Evolutionary conservation across 1,284 basidiomycete species (phyloP).

Genomic region (Wolfiporia cocos): DNA sequence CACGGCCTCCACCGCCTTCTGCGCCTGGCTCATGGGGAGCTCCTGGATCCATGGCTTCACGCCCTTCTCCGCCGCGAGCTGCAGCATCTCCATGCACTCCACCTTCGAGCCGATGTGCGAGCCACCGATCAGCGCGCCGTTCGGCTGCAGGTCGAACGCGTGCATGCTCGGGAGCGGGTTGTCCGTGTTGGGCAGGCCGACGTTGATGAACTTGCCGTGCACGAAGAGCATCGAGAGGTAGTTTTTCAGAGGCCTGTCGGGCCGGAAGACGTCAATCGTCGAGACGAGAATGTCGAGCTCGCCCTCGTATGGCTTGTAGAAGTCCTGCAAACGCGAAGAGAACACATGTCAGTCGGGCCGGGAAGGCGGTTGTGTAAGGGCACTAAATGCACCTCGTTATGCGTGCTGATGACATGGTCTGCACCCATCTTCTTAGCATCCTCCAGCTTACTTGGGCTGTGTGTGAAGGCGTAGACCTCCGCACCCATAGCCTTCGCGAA

Average conservation of each 20-base stretch:
- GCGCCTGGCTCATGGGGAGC: slow-evolving; percentile 51
- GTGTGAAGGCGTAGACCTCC: slow-evolving; percentile 59
- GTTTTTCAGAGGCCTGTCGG: slow-evolving; percentile 22
- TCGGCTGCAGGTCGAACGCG: slow-evolving; percentile 30
- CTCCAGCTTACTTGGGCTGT: slow-evolving; percentile 49
- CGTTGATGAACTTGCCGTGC: slow-evolving; percentile 45
- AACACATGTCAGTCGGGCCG: too few relatives aligned
- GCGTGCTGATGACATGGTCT: slow-evolving; percentile 40
- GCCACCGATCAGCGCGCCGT: slow-evolving; percentile 32
- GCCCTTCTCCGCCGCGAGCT: slow-evolving; percentile 48
- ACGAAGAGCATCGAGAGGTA: slow-evolving; percentile 41
- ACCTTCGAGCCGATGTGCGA: slow-evolving; percentile 55
- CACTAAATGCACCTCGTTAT: slow-evolving; percentile 20
- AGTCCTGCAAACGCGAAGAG: slow-evolving; percentile 20
- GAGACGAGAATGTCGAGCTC: slow-evolving; percentile 60
- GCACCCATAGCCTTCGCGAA: slow-evolving; percentile 25
- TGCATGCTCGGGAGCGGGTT: slow-evolving; percentile 31
- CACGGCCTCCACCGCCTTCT: slow-evolving; percentile 46
- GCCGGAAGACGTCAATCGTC: slow-evolving; percentile 25
- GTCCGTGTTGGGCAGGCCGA: slow-evolving; percentile 39
- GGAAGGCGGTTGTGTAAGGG: neutral
- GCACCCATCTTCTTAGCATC: slow-evolving; percentile 60
- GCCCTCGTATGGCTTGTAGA: slow-evolving; percentile 33
- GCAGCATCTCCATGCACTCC: slow-evolving; percentile 55
- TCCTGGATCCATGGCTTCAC: slow-evolving; percentile 44